Percentiles rank a stretch among this genome's conserved stretches.
These are phyloP conservation scores for Discostella stelligeroides DNA, from an alignment of 108 stramenopile species.

Conservation along the genomic window DNA sequence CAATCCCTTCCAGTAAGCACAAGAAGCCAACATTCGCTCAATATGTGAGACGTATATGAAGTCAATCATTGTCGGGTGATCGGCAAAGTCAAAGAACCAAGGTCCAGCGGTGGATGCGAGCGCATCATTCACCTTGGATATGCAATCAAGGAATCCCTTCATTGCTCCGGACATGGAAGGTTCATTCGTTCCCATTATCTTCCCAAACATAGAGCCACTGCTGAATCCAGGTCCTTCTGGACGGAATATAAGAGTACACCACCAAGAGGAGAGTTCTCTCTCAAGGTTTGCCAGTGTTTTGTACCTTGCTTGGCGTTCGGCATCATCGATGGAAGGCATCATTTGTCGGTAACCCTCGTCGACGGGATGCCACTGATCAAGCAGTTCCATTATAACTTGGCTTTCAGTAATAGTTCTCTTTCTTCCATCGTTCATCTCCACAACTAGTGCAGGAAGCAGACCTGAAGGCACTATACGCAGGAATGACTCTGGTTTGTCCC, in stretches of 20 bases:
- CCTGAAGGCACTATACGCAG: constrained; percentile 87
- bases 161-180: constrained; percentile 70
- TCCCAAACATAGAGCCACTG: constrained; percentile 44
- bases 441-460: constrained; percentile 86
- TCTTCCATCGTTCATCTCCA: constrained; percentile 64
- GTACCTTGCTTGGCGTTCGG: constrained; percentile 48
- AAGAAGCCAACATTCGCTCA: constrained; percentile 90
- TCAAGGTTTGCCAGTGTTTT: constrained; percentile 75
- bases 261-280: constrained; percentile 90
- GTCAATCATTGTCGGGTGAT: constrained; percentile 92
- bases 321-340: constrained; percentile 67
- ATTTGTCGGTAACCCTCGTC: constrained; percentile 75
- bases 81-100: constrained; percentile 88
- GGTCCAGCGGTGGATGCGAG: constrained; percentile 78
- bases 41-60: constrained; percentile 89
- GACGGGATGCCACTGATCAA: constrained; percentile 79
- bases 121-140: constrained; percentile 74
- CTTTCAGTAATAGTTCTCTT: constrained; percentile 82
- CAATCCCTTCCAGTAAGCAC: constrained; percentile 91
- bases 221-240: constrained; percentile 60
- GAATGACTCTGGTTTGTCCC: constrained; percentile 88
- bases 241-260: constrained; percentile 90
- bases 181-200: constrained; percentile 53
- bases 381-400: constrained; percentile 88
- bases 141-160: constrained; percentile 78